Evolutionary conservation across 441 rosid genomes (phyloP).

Genomic region (Cnidoscolus chayamansa): DNA sequence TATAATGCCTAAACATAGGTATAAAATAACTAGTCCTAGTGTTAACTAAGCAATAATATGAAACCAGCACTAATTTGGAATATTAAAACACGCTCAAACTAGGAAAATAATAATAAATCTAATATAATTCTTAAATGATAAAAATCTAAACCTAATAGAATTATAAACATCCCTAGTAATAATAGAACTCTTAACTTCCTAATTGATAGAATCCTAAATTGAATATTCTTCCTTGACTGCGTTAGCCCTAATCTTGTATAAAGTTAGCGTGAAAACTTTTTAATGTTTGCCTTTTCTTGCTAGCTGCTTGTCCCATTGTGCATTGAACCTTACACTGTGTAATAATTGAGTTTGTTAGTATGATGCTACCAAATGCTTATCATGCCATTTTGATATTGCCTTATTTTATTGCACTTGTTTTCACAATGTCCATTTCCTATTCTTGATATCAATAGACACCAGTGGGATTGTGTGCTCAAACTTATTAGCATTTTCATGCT

Average conservation of each 20-base stretch:
- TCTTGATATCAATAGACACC: background rate
- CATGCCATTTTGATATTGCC: background rate
- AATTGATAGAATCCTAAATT: no score
- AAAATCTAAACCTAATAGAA: no score
- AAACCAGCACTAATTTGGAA: no score
- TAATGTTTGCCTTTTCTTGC: background rate
- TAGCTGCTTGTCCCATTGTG: background rate
- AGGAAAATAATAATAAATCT: no score
- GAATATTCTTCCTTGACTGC: no score
- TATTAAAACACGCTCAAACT: no score
- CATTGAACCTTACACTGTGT: background rate
- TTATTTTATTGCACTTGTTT: background rate
- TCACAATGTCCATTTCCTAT: conserved; percentile 4
- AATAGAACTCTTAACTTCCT: no score
- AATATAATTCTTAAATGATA: no score
- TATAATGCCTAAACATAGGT: no score
- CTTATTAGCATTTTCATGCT: background rate
- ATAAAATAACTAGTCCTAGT: no score
- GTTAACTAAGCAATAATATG: no score
- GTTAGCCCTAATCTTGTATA: background rate
- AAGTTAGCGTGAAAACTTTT: background rate
- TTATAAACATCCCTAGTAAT: no score
- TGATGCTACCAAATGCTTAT: background rate
- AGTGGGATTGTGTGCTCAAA: background rate
- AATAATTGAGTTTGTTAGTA: background rate